Percentiles rank a stretch among this genome's conserved stretches.
These are phyloP conservation scores for Monilinia laxa DNA, from an alignment of 2,329 filamentous ascomycete species.

Conservation along the genomic window DNA sequence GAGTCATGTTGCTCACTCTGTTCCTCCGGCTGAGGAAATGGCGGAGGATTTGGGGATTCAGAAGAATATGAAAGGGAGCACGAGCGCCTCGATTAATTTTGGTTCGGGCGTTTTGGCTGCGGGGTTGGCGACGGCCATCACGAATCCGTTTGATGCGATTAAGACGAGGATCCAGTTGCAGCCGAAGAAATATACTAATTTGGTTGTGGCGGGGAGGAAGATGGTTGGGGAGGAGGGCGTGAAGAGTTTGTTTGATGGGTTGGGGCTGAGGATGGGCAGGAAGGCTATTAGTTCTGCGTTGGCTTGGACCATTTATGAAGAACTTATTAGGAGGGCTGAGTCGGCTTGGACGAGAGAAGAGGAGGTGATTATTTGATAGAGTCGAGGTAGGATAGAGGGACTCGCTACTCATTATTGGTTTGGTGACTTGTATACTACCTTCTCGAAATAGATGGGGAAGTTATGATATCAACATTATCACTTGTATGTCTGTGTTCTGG, in stretches of 20 bases:
- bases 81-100: conserved; percentile 77
- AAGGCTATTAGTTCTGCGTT: conserved; percentile 94
- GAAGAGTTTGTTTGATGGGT: conserved; percentile 78
- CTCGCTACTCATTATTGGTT: conserved; percentile 7
- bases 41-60: conserved; percentile 15
- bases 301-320: conserved; percentile 97
- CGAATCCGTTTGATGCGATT: conserved; percentile 95
- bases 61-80: conserved; percentile 36
- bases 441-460: background rate
- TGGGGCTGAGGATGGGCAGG: conserved; percentile 81
- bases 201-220: conserved; percentile 69
- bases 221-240: conserved; percentile 83
- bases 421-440: background rate
- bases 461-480: background rate
- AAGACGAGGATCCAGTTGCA: conserved; percentile 94
- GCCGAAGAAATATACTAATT: conserved; percentile 78
- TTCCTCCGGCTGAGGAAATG: conserved; percentile 31
- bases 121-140: conserved; percentile 78
- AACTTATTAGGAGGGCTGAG: conserved; percentile 73
- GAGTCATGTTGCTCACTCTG: conserved; percentile 33
- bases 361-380: conserved; percentile 7
- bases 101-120: conserved; percentile 78
- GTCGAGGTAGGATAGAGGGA: background rate
- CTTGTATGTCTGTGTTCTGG: background rate
- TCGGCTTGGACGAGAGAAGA: conserved; percentile 26